Evolutionary conservation across 2,329 filamentous ascomycete species (phyloP).

Genomic region (Exophiala xenobiotica): DNA sequence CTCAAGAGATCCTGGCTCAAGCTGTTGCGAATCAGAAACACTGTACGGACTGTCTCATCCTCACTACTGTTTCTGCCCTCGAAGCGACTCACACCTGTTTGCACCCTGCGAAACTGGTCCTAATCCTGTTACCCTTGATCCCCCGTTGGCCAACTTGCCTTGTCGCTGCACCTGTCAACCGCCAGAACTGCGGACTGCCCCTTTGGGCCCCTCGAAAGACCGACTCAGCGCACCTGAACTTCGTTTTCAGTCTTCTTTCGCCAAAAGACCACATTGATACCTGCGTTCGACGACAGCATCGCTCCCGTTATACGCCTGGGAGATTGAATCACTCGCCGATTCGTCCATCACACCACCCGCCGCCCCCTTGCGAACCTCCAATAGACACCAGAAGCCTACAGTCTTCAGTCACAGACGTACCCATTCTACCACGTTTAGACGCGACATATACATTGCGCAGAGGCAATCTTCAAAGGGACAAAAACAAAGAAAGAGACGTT

Average conservation of each 20-base stretch:
- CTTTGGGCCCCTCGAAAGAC: not conserved
- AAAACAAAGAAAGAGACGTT: conserved; percentile 1
- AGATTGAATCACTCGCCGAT: conserved; percentile 10
- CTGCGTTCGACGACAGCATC: conserved; percentile 1
- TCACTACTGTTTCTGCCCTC: not conserved
- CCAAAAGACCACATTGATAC: not conserved
- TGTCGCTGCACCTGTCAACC: conserved; percentile 1
- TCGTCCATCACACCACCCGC: conserved; percentile 9
- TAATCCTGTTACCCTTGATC: conserved; percentile 1
- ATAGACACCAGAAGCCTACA: not conserved
- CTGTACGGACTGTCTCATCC: not conserved
- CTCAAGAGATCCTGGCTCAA: not conserved
- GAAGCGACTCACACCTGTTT: not conserved
- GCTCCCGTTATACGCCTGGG: conserved; percentile 4
- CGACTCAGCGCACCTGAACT: not conserved
- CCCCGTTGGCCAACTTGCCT: not conserved
- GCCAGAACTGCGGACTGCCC: not conserved
- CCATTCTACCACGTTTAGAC: not conserved
- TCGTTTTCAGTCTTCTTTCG: not conserved
- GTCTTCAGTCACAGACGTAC: not conserved
- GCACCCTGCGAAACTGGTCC: not conserved
- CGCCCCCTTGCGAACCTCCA: conserved; percentile 1
- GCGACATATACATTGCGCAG: not conserved
- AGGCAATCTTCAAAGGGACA: not conserved
- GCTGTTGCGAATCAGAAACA: not conserved